Conservation (phyloP, 306 rosid genomes). For the Citrullus mucosospermus region DNA sequence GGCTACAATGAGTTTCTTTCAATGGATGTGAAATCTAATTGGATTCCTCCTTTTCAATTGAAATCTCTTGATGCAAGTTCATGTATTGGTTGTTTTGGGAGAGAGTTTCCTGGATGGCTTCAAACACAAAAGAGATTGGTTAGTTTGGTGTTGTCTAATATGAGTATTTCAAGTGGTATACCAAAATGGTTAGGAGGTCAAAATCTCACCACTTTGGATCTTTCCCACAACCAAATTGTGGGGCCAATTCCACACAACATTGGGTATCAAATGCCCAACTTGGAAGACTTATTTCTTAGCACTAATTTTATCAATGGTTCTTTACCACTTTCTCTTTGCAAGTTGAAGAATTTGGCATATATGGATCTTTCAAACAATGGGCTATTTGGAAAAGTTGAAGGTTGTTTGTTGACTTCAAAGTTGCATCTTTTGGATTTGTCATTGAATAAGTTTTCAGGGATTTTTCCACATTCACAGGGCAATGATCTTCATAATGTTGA, state of each 20-base stretch:
- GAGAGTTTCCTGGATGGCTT: not conserved
- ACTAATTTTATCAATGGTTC: not conserved
- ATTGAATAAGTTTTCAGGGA: not conserved
- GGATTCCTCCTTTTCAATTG: not conserved
- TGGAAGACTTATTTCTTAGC: not conserved
- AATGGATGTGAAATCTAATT: not conserved
- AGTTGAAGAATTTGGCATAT: not conserved
- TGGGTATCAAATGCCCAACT: not conserved
- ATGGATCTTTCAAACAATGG: not conserved
- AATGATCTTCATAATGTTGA: not conserved
- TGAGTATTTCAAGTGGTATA: not conserved
- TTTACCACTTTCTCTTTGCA: not conserved
- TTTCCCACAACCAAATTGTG: constrained; percentile 1
- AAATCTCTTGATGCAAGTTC: not conserved
- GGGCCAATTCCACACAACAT: not conserved
- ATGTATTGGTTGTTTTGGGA: not conserved
- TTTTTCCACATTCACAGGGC: not conserved
- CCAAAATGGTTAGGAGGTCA: not conserved
- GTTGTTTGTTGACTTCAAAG: not conserved
- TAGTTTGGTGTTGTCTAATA: not conserved
- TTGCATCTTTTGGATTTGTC: not conserved
- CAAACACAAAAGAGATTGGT: not conserved
- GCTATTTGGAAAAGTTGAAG: not conserved
- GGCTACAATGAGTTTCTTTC: not conserved
- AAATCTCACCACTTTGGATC: not conserved